phyloP scores from a whole-genome alignment of 257 asterid species.

The Marsdenia floribunda region DNA sequence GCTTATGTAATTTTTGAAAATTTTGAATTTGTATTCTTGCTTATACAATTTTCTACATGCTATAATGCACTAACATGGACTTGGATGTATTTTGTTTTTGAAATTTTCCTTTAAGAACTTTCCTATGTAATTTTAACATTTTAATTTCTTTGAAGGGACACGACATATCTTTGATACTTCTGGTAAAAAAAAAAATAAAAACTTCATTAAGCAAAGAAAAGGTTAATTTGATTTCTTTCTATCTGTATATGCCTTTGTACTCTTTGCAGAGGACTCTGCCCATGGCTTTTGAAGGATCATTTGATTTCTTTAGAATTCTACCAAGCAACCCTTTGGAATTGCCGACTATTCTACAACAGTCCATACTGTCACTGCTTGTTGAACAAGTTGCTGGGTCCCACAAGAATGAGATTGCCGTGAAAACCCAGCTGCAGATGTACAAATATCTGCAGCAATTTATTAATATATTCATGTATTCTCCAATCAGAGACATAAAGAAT shows the following conservation, averaged over 20 bases:
- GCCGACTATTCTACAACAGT: constrained; percentile 63
- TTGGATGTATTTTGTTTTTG: not conserved
- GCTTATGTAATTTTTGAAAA: not conserved
- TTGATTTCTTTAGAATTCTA: constrained; percentile 65
- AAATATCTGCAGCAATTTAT: constrained; percentile 60
- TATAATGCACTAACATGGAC: not conserved
- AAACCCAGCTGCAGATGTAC: constrained; percentile 59
- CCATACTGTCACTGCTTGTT: constrained; percentile 33
- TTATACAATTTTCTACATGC: not conserved
- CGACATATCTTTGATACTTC: not conserved
- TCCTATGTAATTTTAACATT: not conserved
- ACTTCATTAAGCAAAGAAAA: not conserved
- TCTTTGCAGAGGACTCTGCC: constrained; percentile 80
- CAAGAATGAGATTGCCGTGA: constrained; percentile 31
- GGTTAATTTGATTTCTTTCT: constrained; percentile 13
- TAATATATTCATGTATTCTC: constrained; percentile 53
- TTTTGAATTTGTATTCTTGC: not conserved
- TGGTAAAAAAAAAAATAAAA: no score
- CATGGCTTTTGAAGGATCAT: constrained; percentile 54
- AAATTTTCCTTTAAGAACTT: not conserved
- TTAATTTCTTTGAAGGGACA: not conserved
- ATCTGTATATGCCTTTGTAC: constrained; percentile 20
- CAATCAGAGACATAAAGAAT: constrained; percentile 50
- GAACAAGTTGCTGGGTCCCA: constrained; percentile 51
- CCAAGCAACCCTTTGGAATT: constrained; percentile 54